Conservation (phyloP, 73 alveolate species). For the Breviolum minutum region DNA sequence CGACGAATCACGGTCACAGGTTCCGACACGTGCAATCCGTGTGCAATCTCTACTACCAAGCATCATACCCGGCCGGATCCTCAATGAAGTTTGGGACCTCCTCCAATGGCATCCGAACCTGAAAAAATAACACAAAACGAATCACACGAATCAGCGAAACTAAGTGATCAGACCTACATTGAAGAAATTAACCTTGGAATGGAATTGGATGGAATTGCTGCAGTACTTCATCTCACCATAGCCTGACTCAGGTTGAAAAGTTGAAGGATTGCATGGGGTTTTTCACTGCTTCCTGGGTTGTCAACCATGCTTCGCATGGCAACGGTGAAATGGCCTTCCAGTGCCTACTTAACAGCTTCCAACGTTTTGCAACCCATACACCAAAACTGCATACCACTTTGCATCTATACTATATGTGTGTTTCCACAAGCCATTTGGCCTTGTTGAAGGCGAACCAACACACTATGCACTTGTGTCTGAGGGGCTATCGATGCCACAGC, state of each 20-base stretch:
- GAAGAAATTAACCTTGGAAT: too few relatives aligned
- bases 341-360: too few relatives aligned
- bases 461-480: neutral
- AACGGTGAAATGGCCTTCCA: too few relatives aligned
- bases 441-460: neutral
- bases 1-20: neutral
- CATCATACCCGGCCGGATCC: slow-evolving; percentile 68
- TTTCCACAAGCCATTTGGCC: neutral
- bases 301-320: too few relatives aligned
- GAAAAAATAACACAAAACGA: neutral
- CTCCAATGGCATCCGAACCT: slow-evolving; percentile 77
- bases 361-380: too few relatives aligned
- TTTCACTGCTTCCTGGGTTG: too few relatives aligned
- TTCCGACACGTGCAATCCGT: neutral
- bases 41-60: neutral
- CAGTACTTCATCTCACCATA: too few relatives aligned
- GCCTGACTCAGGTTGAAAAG: too few relatives aligned
- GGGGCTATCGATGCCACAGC: slow-evolving; percentile 87
- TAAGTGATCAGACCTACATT: neutral
- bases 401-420: neutral
- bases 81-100: slow-evolving; percentile 85
- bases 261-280: too few relatives aligned
- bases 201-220: too few relatives aligned
- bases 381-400: neutral
- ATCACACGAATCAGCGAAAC: neutral